Conservation (phyloP, 441 rosid genomes). For the Jatropha multifida region DNA sequence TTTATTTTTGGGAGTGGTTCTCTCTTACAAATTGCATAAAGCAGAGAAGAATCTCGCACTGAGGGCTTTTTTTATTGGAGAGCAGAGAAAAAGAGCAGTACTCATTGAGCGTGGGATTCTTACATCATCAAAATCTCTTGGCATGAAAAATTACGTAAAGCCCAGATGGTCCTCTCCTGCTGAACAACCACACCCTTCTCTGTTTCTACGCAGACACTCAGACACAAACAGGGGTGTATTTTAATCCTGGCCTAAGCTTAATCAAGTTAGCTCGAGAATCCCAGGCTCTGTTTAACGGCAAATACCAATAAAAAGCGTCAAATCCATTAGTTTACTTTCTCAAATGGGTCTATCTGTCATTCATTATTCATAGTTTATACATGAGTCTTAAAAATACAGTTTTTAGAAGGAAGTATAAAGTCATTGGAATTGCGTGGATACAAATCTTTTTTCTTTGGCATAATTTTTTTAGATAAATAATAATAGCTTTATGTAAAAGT, state of each 20-base stretch:
- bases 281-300: background rate
- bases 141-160: background rate
- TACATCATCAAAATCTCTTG: background rate
- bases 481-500: background rate
- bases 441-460: too few relatives aligned
- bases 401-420: too few relatives aligned
- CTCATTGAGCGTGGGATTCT: background rate
- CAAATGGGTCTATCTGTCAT: too few relatives aligned
- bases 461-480: background rate
- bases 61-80: background rate
- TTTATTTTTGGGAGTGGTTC: too few relatives aligned
- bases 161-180: conserved; percentile 53
- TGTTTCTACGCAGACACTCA: background rate
- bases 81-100: background rate
- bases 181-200: conserved; percentile 40
- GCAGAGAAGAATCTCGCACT: background rate
- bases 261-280: background rate
- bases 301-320: too few relatives aligned
- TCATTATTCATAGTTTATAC: too few relatives aligned
- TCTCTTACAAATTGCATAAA: background rate
- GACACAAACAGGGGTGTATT: background rate
- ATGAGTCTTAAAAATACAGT: too few relatives aligned
- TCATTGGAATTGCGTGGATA: too few relatives aligned
- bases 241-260: too few relatives aligned
- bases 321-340: too few relatives aligned